These are phyloP conservation scores for Claviceps quebecensis DNA, from an alignment of 2,329 filamentous ascomycete species.

Conservation along the genomic window DNA sequence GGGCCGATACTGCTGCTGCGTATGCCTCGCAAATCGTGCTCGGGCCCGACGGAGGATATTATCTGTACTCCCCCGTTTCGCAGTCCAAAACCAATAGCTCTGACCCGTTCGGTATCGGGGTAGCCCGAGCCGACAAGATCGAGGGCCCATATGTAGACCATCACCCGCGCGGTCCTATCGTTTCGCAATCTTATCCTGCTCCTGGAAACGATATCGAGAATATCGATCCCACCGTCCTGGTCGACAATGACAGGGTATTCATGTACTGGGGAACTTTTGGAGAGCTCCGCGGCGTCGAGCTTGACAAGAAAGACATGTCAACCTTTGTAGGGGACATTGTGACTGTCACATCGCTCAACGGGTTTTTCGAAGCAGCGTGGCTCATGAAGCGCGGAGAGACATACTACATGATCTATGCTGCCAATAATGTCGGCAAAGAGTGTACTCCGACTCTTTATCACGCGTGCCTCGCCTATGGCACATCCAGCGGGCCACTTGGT, in stretches of 20 bases:
- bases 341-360: neutral
- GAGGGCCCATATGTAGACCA: neutral
- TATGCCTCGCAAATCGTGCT: conserved; percentile 1
- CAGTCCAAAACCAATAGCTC: neutral
- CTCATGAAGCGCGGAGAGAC: neutral
- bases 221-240: neutral
- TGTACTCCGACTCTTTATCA: neutral
- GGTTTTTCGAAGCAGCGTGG: neutral
- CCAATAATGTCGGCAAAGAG: neutral
- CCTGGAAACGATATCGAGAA: neutral
- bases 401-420: neutral
- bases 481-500: neutral
- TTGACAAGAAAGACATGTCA: neutral
- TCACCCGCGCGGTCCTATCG: neutral
- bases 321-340: neutral
- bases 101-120: neutral
- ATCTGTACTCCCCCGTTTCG: neutral
- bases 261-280: conserved; percentile 1
- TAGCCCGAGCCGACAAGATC: neutral
- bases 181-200: neutral
- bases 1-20: neutral
- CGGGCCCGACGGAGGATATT: neutral
- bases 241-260: neutral
- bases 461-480: neutral
- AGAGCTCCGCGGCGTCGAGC: neutral